Evolutionary conservation across 305 asterid genomes (phyloP).

Genomic region (Fraxinus albicans): DNA sequence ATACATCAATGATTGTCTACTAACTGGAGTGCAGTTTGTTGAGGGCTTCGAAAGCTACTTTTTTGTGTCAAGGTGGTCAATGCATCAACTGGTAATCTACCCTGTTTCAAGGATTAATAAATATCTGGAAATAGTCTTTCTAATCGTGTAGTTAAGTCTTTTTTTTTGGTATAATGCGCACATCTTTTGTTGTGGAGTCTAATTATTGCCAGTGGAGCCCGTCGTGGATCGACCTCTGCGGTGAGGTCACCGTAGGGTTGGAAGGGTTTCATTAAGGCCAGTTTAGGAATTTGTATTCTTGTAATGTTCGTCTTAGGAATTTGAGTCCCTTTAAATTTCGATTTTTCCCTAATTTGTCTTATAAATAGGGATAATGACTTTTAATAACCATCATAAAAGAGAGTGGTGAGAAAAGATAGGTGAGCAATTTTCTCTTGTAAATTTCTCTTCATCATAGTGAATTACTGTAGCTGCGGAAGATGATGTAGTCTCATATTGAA

Average conservation of each 20-base stretch:
- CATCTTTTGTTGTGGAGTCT: background rate
- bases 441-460: background rate
- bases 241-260: background rate
- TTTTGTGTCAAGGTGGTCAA: slow-evolving; percentile 88
- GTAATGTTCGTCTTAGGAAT: background rate
- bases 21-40: slow-evolving; percentile 88
- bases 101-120: background rate
- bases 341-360: background rate
- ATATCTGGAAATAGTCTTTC: background rate
- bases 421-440: too few species aligned
- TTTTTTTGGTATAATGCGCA: background rate
- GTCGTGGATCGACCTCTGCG: background rate
- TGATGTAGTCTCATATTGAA: too few species aligned
- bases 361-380: background rate
- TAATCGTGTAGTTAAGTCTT: background rate
- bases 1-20: slow-evolving; percentile 74
- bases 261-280: background rate
- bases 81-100: slow-evolving; percentile 86
- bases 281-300: background rate
- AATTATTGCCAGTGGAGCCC: too few species aligned
- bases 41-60: slow-evolving; percentile 85
- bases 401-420: background rate
- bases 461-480: background rate
- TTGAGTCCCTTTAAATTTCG: background rate
- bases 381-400: background rate